These are phyloP conservation scores for grape (Vitis vinifera) DNA, from an alignment of 164 flowering plant species.

Conservation along the genomic window DNA sequence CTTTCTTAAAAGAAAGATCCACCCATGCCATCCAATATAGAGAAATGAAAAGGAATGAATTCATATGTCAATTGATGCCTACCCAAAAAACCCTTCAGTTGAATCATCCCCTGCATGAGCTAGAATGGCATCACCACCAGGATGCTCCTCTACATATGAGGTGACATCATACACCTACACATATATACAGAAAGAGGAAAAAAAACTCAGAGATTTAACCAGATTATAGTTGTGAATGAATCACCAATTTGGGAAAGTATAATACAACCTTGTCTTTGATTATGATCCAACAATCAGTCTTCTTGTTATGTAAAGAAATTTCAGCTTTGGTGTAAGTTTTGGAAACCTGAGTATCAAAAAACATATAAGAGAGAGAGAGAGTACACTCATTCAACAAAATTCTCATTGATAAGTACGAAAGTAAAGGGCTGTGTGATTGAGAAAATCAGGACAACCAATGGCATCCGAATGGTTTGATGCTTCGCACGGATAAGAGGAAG, in stretches of 20 bases:
- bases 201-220: neutral
- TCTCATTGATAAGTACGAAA: neutral
- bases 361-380: neutral
- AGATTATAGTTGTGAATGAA: neutral
- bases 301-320: constrained; percentile 72
- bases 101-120: constrained; percentile 95
- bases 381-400: neutral
- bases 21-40: too few species aligned
- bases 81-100: constrained; percentile 98
- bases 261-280: constrained; percentile 76
- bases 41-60: neutral
- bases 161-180: constrained; percentile 89
- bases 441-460: too few species aligned
- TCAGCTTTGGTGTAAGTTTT: constrained; percentile 64
- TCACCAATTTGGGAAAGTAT: neutral
- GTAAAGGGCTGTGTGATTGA: neutral
- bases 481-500: too few species aligned
- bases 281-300: constrained; percentile 95
- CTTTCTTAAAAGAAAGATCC: neutral
- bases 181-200: neutral
- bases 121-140: constrained; percentile 95
- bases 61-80: constrained; percentile 15
- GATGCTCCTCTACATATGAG: constrained; percentile 94
- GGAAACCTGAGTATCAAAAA: constrained; percentile 34
- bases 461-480: too few species aligned